A percentile compares a stretch with the other conserved stretches of the same genome.
These are phyloP conservation scores for Saccharomycopsis fermentans DNA, from an alignment of 805 yeast genomes.

Conservation along the genomic window DNA sequence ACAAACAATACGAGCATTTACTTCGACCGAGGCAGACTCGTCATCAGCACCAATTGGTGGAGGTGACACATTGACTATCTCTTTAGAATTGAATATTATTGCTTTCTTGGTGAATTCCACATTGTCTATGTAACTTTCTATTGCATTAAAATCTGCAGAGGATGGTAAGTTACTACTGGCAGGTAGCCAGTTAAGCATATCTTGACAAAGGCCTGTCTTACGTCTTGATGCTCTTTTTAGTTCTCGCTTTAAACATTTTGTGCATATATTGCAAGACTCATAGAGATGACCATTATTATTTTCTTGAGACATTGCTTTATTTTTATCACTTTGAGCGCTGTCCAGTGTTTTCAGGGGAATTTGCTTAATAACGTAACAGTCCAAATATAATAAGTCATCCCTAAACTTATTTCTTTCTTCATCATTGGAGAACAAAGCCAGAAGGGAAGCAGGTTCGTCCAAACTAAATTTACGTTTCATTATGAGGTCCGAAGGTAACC, in stretches of 20 bases:
- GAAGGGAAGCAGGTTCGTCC: conserved; percentile 27
- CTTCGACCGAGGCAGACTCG: conserved; percentile 25
- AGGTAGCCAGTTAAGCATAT: conserved; percentile 61
- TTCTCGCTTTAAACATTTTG: conserved; percentile 85
- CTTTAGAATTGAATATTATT: conserved; percentile 84
- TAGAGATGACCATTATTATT: background rate
- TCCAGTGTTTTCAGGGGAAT: conserved; percentile 18
- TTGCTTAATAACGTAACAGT: conserved; percentile 64
- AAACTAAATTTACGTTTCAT: conserved; percentile 23
- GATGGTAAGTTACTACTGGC: background rate
- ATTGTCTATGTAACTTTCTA: background rate
- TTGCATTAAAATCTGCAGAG: background rate
- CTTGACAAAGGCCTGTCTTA: conserved; percentile 69
- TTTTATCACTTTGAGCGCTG: background rate
- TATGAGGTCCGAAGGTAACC: conserved; percentile 45
- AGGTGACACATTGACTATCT: conserved; percentile 64
- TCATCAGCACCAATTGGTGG: conserved; percentile 24
- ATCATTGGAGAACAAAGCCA: conserved; percentile 19
- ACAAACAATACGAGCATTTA: conserved; percentile 76
- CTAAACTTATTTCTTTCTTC: background rate
- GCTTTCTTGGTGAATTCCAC: conserved; percentile 69
- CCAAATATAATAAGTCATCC: conserved; percentile 47
- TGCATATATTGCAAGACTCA: conserved; percentile 65
- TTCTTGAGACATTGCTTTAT: background rate
- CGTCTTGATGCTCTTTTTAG: conserved; percentile 89